phyloP scores from a whole-genome alignment of 2,329 filamentous ascomycete genomes.

The Whalleya microplaca region DNA sequence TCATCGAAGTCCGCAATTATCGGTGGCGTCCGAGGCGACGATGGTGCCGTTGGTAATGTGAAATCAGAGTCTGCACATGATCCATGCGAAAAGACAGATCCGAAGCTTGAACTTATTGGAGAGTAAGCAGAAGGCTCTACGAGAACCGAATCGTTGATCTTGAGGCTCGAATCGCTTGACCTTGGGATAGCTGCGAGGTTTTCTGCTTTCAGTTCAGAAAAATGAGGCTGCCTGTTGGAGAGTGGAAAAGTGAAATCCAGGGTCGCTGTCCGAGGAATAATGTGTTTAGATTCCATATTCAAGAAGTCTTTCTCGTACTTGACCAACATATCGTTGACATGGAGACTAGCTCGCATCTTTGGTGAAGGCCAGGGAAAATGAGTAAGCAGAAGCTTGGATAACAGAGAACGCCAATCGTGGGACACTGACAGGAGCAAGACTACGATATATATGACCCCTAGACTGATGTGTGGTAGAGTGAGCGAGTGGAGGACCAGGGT shows the following conservation, averaged over 20 bases:
- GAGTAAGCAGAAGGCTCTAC: constrained; percentile 18
- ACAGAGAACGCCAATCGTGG: constrained; percentile 14
- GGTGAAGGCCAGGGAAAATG: constrained; percentile 10
- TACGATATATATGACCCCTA: constrained; percentile 25
- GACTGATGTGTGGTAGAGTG: constrained; percentile 21
- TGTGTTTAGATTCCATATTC: constrained; percentile 17
- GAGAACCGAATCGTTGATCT: neutral
- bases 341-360: neutral
- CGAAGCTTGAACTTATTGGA: constrained; percentile 21
- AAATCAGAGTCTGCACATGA: constrained; percentile 18
- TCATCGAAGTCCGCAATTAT: constrained; percentile 23
- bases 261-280: constrained; percentile 3
- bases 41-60: constrained; percentile 16
- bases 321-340: constrained; percentile 10
- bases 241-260: constrained; percentile 8
- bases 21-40: constrained; percentile 23
- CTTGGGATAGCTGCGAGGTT: constrained; percentile 1
- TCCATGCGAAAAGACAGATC: constrained; percentile 25
- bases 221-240: constrained; percentile 7
- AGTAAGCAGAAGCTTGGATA: constrained; percentile 7
- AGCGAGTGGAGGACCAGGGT: constrained; percentile 16
- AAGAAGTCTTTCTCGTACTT: constrained; percentile 15
- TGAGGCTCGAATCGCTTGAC: constrained; percentile 1
- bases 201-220: constrained; percentile 8
- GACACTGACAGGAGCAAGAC: constrained; percentile 21